Base-by-base conservation (phyloP, 805 yeast genomes). In the Clavispora vitiphila region DNA sequence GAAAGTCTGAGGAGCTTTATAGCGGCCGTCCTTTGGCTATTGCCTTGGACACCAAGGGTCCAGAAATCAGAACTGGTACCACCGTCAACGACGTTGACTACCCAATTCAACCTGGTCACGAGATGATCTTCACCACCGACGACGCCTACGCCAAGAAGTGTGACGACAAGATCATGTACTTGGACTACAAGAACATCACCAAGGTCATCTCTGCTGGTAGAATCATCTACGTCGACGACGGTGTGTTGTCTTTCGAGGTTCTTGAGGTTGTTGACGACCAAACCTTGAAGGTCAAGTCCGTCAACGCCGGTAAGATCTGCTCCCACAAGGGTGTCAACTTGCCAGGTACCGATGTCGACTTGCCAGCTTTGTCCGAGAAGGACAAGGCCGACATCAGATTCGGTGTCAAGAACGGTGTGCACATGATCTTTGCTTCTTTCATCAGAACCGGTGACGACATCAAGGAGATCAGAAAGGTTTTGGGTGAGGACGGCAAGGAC, bases 311-410 rank as follows among this genome's bases (percentile, higher is more conserved):
- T 76, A 86, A 81, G 75, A 84, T 93, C 69, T 86, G 85, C 56
- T 88, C 96, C 55, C 97, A 89, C 79, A 93, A 93, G 83, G 99
- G 99, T 77, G 98, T 93, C 58, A 93, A 93, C 80, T 78, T 93
- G 67, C 99, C 99, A 72, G 91, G 91, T 72, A 91, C 98, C 51
- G 98, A 93, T 67, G 98, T 93, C 59, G 99, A 93, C 70, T 80
- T 93, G 68, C 99, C 99, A 56, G 97, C 99, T 56, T 77, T 93
- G 54, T 83, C 95, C 51, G 98, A 90, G 74, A 93, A 93, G 81
- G 99, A 93, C 74, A 83, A 81, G 74, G 79, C 78, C 53, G 99
- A 93, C 70, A 77, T 93, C 65, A 72, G 76, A 62, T 93, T 93
- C 65, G 99, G 99, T 78, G 96, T 93, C 67, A 86, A 86, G 79